Evolutionary conservation across 2,329 filamentous ascomycete species (phyloP), one percentile per base, ranked within the genome.

Genomic region (Colletotrichum siamense): DNA sequence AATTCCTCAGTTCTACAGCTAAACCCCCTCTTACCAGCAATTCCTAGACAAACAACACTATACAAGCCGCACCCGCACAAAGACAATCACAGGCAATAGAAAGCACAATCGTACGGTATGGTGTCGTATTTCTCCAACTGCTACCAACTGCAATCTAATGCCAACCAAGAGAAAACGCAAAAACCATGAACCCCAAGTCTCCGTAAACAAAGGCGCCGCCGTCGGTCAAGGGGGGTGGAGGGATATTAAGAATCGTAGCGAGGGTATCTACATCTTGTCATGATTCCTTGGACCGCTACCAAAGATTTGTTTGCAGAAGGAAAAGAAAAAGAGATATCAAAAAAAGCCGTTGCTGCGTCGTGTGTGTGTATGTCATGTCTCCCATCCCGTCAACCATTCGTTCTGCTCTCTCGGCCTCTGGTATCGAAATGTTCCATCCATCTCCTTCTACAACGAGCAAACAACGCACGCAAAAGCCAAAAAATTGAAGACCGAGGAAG

Each of bases 261-360:
- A 68, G 68, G 68, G 68, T 70, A 70, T 70, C 26, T 70, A 70
- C 68, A 70, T 70, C 49, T 61, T 70, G 68, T 63, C 68, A 59
- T 70, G 68, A 70, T 63, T 59, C 68, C 68, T 63, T 62, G 24
- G 30, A 57, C 68, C 68, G 57, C 68, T 63, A 63, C 39, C 55
- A 52, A 70, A 52, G 32, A 52, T 61, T 44, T 57, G 30, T 18
- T 36, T 59, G 22, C 44, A 52, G 44, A 24, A 52, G 44, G 59
- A 63, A 63, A 13, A 63, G 49, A 55, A 28, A 59, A 69, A 59
- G 22, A 61, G 18, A 69, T 13, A 52, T 52, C 44, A 52, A 52
- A 61, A 36, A 52, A n/a, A 34, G 57, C 57, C 66, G 59, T 74
- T 64, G 24, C 30, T 70, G 66, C 57, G 67, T 73, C 26, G 52